These are phyloP conservation scores for Suhomyces bolitotheri DNA, from an alignment of 1,139 yeast genomes.

Conservation along the genomic window DNA sequence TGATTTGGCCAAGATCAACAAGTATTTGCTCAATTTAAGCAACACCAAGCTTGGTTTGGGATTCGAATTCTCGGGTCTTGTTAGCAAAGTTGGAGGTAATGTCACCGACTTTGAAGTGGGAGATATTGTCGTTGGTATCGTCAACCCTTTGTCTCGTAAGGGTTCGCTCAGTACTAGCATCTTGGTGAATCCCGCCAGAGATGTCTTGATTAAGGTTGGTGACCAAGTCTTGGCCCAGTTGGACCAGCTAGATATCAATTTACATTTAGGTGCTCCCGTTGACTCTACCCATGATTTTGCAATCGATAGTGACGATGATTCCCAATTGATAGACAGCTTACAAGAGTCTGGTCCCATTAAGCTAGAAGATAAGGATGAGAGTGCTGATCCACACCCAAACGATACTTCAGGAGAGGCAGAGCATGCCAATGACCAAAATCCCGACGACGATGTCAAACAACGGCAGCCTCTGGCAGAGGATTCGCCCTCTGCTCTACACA, in stretches of 20 bases:
- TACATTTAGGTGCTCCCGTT: constrained; percentile 1
- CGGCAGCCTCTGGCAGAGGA: too few relatives aligned
- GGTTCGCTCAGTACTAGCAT: constrained; percentile 42
- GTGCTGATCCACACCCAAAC: neutral
- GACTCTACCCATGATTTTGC: constrained; percentile 1
- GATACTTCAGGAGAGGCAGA: neutral
- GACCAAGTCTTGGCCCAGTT: constrained; percentile 26
- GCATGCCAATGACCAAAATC: neutral
- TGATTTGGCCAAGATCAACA: constrained; percentile 41
- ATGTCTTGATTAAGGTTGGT: constrained; percentile 32
- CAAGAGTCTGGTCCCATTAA: neutral
- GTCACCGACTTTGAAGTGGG: constrained; percentile 32
- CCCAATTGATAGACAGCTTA: neutral
- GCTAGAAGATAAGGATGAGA: neutral
- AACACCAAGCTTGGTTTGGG: constrained; percentile 45
- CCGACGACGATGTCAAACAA: too few relatives aligned
- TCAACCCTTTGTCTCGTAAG: constrained; percentile 35
- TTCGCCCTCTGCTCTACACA: neutral
- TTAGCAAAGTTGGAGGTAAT: constrained; percentile 35
- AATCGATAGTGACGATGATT: constrained; percentile 10
- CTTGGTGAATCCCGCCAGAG: constrained; percentile 35
- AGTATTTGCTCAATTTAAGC: constrained; percentile 39
- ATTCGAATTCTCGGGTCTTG: constrained; percentile 42
- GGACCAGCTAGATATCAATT: constrained; percentile 15
- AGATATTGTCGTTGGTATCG: constrained; percentile 39